Base-by-base conservation (phyloP, 768 basidiomycete species). In the Psilocybe sp. region DNA sequence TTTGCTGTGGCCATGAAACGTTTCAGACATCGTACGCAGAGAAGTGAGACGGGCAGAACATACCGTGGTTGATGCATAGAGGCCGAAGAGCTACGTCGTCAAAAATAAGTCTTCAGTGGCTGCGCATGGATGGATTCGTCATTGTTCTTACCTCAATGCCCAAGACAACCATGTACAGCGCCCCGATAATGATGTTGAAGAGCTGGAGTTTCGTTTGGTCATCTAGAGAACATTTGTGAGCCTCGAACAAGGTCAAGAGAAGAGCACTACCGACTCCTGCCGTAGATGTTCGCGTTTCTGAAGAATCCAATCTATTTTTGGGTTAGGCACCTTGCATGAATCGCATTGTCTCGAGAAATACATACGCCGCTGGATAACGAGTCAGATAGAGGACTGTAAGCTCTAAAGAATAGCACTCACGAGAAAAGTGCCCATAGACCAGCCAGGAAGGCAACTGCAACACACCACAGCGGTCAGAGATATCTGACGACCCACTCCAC, bases 361-460 rank as follows among this genome's bases (percentile, higher is more conserved):
- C 72, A 47, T 64, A 74, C 71, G 35, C 60, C 64, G 44, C 72
- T 73, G 55, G 14, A 60, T 41, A 33, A 13, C 1, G 14, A 34
- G 31, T 31, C 16, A 31, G 45, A 23, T 19, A 7, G 46, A 12
- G 16, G 9, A 42, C 5, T 13, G 34, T 16, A 32, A 15, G 12
- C 1, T 34, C 15, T 35, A 39, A 42, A 28, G 32, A 12, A 13
- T 7, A 1, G 40, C 14, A 75, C 87, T 66, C 63, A 89, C 88
- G 78, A 78, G 51, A 80, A 66, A 8, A 90, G 65, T 18, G 78
- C 59, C 83, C 86, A 90, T 13, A 89, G 48, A 5, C 76, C 79
- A 18, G 69, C 72, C 18, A 84, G 31, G 39, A 76, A 51, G 1
- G 76, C 69, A 43, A 69, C 78, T 79, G 34, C 42, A 36, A 32